These are phyloP conservation scores for Fragaria iinumae DNA, from an alignment of 306 rosid species.

Conservation along the genomic window DNA sequence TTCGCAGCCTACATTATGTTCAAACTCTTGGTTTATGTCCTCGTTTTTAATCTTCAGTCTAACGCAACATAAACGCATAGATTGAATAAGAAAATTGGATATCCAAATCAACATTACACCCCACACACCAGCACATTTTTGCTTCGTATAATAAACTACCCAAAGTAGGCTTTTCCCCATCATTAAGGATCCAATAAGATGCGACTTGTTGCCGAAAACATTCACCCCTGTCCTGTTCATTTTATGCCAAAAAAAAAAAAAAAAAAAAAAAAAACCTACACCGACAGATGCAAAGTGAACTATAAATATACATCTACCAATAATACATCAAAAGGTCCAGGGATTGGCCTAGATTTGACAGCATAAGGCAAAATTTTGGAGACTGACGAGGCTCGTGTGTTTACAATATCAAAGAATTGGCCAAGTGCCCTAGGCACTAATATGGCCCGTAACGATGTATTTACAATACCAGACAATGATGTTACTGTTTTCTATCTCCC, in stretches of 20 bases:
- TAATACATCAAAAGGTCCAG: too few relatives aligned
- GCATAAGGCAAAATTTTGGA: neutral
- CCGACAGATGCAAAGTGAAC: neutral
- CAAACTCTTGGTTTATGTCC: too few relatives aligned
- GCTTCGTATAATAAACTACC: too few relatives aligned
- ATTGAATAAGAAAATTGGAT: too few relatives aligned
- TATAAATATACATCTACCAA: neutral
- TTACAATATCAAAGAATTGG: constrained; percentile 3
- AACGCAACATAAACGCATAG: too few relatives aligned
- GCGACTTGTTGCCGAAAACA: neutral
- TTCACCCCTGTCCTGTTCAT: neutral
- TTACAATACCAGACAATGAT: neutral
- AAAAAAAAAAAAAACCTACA: neutral
- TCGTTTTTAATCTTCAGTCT: too few relatives aligned
- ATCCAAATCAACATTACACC: too few relatives aligned
- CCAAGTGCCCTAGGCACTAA: neutral
- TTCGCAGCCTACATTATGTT: too few relatives aligned
- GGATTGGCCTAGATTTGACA: neutral
- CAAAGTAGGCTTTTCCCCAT: too few relatives aligned
- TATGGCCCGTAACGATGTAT: neutral
- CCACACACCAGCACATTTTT: too few relatives aligned
- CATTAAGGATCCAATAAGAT: neutral
- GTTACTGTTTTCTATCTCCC: neutral
- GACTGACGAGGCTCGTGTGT: neutral
- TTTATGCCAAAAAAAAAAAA: neutral